phyloP scores from a whole-genome alignment of 257 asterid species.

The Przewalskia tangutica region DNA sequence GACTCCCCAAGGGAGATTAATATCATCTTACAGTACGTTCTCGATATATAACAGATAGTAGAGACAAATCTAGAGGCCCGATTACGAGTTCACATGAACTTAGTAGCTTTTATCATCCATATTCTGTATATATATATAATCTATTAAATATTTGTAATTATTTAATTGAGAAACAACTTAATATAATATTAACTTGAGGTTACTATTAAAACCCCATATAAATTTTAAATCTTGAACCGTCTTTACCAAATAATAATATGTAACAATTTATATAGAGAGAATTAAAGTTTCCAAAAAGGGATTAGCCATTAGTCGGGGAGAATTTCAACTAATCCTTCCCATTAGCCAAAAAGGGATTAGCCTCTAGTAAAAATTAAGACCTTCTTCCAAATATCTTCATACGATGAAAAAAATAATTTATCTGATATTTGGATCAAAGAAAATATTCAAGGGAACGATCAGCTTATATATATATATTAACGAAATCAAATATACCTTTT shows the following conservation, averaged over 20 bases:
- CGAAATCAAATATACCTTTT: no score
- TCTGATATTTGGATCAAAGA: neutral
- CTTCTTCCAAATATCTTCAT: neutral
- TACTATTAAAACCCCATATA: neutral
- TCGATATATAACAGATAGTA: no score
- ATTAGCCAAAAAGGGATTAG: neutral
- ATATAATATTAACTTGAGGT: neutral
- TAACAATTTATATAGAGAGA: neutral
- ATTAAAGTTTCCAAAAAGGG: neutral
- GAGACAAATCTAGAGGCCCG: neutral
- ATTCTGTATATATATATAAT: neutral
- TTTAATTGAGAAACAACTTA: neutral
- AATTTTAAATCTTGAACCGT: neutral
- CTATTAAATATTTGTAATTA: neutral
- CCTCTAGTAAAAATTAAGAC: neutral
- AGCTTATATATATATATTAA: no score
- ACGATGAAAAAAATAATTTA: neutral
- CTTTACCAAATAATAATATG: neutral
- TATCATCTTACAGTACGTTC: no score
- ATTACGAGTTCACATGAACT: neutral
- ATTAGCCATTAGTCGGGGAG: neutral
- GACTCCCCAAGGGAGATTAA: no score
- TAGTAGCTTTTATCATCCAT: neutral
- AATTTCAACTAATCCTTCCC: neutral
- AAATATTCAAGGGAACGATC: no score